Evolutionary conservation across 441 rosid genomes (phyloP).

Genomic region (Populus trichocarpa): DNA sequence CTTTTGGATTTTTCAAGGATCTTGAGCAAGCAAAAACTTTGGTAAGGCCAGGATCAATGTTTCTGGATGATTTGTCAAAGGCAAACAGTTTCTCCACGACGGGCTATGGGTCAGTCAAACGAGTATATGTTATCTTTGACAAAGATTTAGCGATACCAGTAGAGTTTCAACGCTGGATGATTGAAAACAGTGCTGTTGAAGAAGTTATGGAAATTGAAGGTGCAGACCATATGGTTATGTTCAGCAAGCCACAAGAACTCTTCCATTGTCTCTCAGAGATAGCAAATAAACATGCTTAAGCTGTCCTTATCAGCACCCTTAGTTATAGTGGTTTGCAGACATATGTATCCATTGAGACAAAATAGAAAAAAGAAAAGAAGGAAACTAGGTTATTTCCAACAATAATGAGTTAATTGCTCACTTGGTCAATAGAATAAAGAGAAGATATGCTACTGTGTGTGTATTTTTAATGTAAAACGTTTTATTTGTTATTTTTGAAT

Average conservation of each 20-base stretch:
- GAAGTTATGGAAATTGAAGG: slow-evolving; percentile 21
- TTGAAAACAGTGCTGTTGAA: slow-evolving; percentile 30
- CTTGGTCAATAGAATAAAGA: too few relatives aligned
- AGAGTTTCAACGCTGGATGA: slow-evolving; percentile 46
- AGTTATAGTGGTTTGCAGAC: too few relatives aligned
- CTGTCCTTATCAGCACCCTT: too few relatives aligned
- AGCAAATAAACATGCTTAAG: background rate
- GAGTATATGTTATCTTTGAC: slow-evolving; percentile 33
- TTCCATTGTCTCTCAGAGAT: slow-evolving; percentile 9
- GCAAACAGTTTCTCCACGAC: slow-evolving; percentile 26
- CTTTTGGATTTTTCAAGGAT: slow-evolving; percentile 17
- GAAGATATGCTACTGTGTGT: too few relatives aligned
- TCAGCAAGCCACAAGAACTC: slow-evolving; percentile 16
- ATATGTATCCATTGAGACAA: too few relatives aligned
- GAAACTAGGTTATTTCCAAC: too few relatives aligned
- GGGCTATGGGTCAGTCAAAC: slow-evolving; percentile 35
- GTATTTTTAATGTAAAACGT: too few relatives aligned
- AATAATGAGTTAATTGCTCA: too few relatives aligned
- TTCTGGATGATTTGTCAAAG: slow-evolving; percentile 26
- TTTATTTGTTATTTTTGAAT: too few relatives aligned
- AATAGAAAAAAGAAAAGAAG: too few relatives aligned
- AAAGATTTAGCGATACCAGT: slow-evolving; percentile 31
- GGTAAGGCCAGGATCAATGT: slow-evolving; percentile 44
- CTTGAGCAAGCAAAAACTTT: slow-evolving; percentile 43
- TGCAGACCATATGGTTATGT: slow-evolving; percentile 22